Conservation (phyloP, 1,284 basidiomycete genomes). For the Tylopilus orsonianus region DNA sequence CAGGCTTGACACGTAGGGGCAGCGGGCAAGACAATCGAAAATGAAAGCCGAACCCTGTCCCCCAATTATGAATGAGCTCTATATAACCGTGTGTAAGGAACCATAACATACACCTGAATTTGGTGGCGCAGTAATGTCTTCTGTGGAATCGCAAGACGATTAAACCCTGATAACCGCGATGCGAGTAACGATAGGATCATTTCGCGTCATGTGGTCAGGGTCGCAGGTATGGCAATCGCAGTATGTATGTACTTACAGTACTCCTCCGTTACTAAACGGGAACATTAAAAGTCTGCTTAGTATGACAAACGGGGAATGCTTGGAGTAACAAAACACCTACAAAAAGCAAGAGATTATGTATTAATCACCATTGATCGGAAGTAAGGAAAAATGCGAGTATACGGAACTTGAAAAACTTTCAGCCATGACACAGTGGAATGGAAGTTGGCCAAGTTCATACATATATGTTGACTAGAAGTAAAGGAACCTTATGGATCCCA, state of each 20-base stretch:
- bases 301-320: neutral
- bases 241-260: neutral
- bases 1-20: slow-evolving; percentile 10
- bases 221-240: neutral
- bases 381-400: too few relatives aligned
- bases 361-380: too few relatives aligned
- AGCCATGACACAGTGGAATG: neutral
- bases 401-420: too few relatives aligned
- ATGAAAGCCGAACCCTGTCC: slow-evolving; percentile 11
- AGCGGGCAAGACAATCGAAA: slow-evolving; percentile 9
- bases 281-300: neutral
- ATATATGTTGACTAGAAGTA: neutral
- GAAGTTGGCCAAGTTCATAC: neutral
- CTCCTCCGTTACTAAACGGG: too few relatives aligned
- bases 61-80: slow-evolving; percentile 17
- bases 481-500: neutral
- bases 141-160: slow-evolving; percentile 7
- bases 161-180: slow-evolving; percentile 21
- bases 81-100: slow-evolving; percentile 31
- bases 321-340: too few relatives aligned
- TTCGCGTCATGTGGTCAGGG: slow-evolving; percentile 15
- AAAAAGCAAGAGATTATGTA: too few relatives aligned
- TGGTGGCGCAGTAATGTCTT: slow-evolving; percentile 7
- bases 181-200: slow-evolving; percentile 6
- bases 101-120: neutral